A percentile compares a stretch with the other conserved stretches of the same genome.
phyloP scores from a whole-genome alignment of 2,329 filamentous ascomycete species.

The Alternaria dauci region DNA sequence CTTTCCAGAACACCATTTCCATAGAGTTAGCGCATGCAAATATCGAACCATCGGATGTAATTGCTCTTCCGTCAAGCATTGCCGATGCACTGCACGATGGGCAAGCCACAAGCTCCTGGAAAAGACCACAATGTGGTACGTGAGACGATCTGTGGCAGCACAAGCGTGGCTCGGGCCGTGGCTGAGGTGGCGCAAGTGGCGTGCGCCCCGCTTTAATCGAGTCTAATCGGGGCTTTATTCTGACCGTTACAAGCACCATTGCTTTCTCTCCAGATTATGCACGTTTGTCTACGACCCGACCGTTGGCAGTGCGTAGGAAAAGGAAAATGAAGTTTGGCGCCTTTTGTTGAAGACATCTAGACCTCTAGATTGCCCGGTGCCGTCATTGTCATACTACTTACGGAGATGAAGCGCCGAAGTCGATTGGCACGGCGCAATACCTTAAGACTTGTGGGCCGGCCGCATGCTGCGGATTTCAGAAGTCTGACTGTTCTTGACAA shows the following conservation, averaged over 20 bases:
- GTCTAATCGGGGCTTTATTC: constrained; percentile 3
- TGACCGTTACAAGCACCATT: not conserved
- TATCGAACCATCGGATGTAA: not conserved
- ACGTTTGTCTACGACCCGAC: not conserved
- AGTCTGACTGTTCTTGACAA: not conserved
- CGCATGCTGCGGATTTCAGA: not conserved
- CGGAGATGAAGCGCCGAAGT: not conserved
- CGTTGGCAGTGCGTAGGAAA: not conserved
- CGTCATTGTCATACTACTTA: not conserved
- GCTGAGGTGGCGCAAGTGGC: not conserved
- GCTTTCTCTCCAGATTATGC: not conserved
- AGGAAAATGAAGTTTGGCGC: not conserved
- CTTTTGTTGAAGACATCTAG: not conserved
- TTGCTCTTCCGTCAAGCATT: not conserved
- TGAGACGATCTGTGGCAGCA: not conserved
- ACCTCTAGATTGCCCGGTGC: not conserved
- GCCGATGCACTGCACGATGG: not conserved
- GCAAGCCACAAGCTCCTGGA: not conserved
- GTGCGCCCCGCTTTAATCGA: not conserved
- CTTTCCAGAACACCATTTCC: not conserved
- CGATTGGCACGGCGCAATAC: not conserved
- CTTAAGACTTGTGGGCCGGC: not conserved
- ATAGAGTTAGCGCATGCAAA: not conserved
- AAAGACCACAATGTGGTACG: not conserved
- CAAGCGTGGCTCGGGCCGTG: not conserved